Evolutionary conservation across 495 filamentous ascomycete species (phyloP).

Genomic region (Aspergillus incahuasiensis): DNA sequence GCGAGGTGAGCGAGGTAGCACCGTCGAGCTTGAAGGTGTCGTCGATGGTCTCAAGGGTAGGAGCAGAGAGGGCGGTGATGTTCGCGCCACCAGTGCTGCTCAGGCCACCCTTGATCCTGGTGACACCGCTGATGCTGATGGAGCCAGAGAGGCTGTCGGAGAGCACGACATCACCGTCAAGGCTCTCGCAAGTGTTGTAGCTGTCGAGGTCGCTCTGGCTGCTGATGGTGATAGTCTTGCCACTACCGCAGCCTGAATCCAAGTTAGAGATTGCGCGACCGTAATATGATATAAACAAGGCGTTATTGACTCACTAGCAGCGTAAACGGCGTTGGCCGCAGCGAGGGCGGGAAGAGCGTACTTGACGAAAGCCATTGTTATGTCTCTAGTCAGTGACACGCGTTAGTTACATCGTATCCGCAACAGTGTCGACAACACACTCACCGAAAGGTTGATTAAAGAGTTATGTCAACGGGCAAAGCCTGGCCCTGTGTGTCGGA

Average conservation of each 20-base stretch:
- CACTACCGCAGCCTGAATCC: conserved; percentile 25
- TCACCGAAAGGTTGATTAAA: conserved; percentile 14
- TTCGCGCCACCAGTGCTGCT: conserved; percentile 52
- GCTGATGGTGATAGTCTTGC: conserved; percentile 51
- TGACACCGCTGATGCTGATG: conserved; percentile 44
- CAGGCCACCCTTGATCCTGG: conserved; percentile 66
- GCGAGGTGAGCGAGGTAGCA: conserved; percentile 58
- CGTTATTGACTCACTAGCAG: conserved; percentile 37
- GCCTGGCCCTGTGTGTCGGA: conserved; percentile 14
- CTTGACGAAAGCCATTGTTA: conserved; percentile 69
- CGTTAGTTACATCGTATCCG: background rate
- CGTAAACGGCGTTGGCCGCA: conserved; percentile 57
- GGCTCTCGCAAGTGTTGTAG: conserved; percentile 60
- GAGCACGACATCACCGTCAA: conserved; percentile 68
- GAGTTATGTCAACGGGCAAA: conserved; percentile 10
- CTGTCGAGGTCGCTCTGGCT: conserved; percentile 67
- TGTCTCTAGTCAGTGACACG: background rate
- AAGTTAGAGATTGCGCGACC: conserved; percentile 3
- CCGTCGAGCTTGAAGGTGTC: conserved; percentile 62
- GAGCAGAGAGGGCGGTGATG: conserved; percentile 52
- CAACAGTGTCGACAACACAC: background rate
- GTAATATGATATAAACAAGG: background rate
- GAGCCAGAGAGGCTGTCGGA: conserved; percentile 43
- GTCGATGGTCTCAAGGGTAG: conserved; percentile 45
- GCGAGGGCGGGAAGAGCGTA: conserved; percentile 73